These are phyloP conservation scores for Dactylis glomerata DNA, from an alignment of 176 grass and related monocot species.

Conservation along the genomic window DNA sequence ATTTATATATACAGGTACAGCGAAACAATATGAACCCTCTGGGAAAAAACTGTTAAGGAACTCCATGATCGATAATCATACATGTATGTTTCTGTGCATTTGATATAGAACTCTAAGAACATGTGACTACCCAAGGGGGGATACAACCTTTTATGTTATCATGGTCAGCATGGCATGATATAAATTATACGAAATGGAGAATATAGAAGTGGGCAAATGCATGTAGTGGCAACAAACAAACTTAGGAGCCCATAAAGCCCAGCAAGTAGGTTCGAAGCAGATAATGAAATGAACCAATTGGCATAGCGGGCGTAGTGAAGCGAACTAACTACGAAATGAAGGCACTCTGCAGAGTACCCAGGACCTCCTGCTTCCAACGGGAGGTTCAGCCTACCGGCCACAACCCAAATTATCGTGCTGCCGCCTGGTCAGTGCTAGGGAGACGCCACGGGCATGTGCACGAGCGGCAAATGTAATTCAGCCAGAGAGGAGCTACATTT, in stretches of 20 bases:
- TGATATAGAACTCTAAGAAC: background rate
- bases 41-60: background rate
- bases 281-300: background rate
- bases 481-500: conserved; percentile 38
- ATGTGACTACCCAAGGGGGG: background rate
- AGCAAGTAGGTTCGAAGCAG: conserved; percentile 16
- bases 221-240: conserved; percentile 15
- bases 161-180: conserved; percentile 18
- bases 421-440: background rate
- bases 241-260: conserved; percentile 28
- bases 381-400: background rate
- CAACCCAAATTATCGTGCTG: background rate
- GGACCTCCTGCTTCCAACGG: background rate
- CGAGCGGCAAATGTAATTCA: background rate
- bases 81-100: background rate
- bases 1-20: background rate
- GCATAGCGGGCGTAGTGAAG: background rate
- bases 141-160: background rate
- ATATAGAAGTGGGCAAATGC: background rate
- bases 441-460: background rate
- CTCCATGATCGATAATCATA: background rate
- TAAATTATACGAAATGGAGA: background rate
- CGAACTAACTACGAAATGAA: background rate
- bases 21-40: background rate
- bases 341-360: background rate